Conservation (phyloP, 306 rosid species). For the Quercus aquifolioides region DNA sequence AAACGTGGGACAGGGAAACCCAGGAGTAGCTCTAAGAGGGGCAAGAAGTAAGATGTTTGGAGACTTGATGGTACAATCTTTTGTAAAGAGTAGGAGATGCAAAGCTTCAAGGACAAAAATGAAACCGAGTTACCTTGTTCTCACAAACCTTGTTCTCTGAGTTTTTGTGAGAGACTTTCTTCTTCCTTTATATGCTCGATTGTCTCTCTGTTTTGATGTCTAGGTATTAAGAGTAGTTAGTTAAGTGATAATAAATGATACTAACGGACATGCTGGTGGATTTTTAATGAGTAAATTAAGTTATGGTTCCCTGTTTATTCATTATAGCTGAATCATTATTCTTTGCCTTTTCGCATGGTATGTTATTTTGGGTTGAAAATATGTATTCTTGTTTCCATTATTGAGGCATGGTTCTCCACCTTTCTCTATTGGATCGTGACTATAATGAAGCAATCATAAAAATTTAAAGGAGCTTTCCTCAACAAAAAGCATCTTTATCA, state of each 20-base stretch:
- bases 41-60: constrained; percentile 37
- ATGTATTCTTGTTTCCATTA: background rate
- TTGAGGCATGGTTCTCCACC: background rate
- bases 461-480: too few relatives aligned
- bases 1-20: constrained; percentile 36
- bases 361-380: background rate
- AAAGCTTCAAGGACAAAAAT: constrained; percentile 70
- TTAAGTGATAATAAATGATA: background rate
- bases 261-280: background rate
- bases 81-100: constrained; percentile 62
- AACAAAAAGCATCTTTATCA: too few relatives aligned
- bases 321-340: background rate
- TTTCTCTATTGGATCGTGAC: background rate
- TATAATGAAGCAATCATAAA: too few relatives aligned
- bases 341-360: background rate
- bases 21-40: constrained; percentile 50
- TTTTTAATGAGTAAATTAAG: background rate
- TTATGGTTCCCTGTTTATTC: background rate
- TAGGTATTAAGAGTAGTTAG: background rate
- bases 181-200: background rate
- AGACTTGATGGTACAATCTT: constrained; percentile 27
- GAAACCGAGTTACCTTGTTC: constrained; percentile 32
- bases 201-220: too few relatives aligned
- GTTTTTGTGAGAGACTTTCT: background rate
- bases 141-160: background rate